Evolutionary conservation across 768 basidiomycete genomes (phyloP).

Genomic region (Russula olivacea): DNA sequence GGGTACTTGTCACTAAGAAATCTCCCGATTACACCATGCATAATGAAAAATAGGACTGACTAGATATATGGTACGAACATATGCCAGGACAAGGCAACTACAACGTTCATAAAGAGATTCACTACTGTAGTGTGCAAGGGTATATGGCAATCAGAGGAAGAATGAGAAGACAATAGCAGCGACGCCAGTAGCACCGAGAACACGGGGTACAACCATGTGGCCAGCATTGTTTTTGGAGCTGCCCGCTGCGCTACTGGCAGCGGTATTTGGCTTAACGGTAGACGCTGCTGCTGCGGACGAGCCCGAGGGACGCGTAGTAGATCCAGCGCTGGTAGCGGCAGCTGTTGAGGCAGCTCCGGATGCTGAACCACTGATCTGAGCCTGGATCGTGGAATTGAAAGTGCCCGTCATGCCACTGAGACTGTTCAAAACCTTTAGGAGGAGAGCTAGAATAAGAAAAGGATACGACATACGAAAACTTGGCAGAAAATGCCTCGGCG

Average conservation of each 20-base stretch:
- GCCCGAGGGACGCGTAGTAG: not conserved
- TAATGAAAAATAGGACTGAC: slow-evolving; percentile 3
- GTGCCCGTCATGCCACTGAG: slow-evolving; percentile 64
- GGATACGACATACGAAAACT: slow-evolving; percentile 53
- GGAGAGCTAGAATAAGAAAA: not conserved
- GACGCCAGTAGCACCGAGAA: slow-evolving; percentile 25
- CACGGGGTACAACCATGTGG: slow-evolving; percentile 18
- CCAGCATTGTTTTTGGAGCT: slow-evolving; percentile 20
- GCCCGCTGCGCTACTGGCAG: slow-evolving; percentile 1
- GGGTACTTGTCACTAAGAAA: not conserved
- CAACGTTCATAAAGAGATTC: not conserved
- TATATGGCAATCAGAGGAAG: slow-evolving; percentile 13
- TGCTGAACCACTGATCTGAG: slow-evolving; percentile 54
- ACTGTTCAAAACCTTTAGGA: slow-evolving; percentile 34
- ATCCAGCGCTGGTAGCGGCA: slow-evolving; percentile 27
- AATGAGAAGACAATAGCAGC: slow-evolving; percentile 19
- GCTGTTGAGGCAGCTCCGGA: slow-evolving; percentile 4
- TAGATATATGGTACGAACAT: slow-evolving; percentile 6
- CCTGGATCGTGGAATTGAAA: slow-evolving; percentile 51
- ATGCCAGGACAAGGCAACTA: not conserved
- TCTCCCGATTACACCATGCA: not conserved
- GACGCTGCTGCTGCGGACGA: slow-evolving; percentile 15
- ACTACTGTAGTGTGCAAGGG: not conserved
- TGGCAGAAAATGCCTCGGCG: slow-evolving; percentile 70
- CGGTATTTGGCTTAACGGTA: slow-evolving; percentile 11